A percentile compares a stretch with the other conserved stretches of the same genome.
phyloP scores from a whole-genome alignment of 2,329 filamentous ascomycete genomes.

The Penicillium expansum region DNA sequence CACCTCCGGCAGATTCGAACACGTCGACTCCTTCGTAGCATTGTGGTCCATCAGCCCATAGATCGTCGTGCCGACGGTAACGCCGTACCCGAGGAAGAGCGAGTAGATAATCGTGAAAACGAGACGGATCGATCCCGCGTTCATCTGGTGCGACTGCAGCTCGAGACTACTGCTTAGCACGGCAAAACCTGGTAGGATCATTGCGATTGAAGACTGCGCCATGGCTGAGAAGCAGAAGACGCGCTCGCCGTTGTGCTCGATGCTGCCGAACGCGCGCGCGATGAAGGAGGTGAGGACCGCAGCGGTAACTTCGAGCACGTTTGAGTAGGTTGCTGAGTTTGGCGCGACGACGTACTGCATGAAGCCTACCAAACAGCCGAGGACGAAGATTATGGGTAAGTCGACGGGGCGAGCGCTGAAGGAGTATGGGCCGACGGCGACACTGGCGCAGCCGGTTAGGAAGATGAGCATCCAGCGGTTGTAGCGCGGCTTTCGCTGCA shows the following conservation, averaged over 20 bases:
- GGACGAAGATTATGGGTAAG: slow-evolving; percentile 53
- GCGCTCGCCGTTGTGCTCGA: slow-evolving; percentile 38
- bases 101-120: slow-evolving; percentile 63
- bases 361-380: slow-evolving; percentile 69
- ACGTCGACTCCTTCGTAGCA: slow-evolving; percentile 50
- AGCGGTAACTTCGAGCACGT: slow-evolving; percentile 45
- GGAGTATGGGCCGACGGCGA: slow-evolving; percentile 72
- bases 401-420: slow-evolving; percentile 68
- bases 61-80: slow-evolving; percentile 62
- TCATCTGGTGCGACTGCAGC: slow-evolving; percentile 64
- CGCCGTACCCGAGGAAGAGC: slow-evolving; percentile 67
- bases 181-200: slow-evolving; percentile 66
- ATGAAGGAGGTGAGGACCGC: slow-evolving; percentile 65
- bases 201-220: slow-evolving; percentile 55
- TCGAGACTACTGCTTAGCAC: slow-evolving; percentile 60
- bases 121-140: slow-evolving; percentile 56
- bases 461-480: slow-evolving; percentile 54
- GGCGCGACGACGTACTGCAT: slow-evolving; percentile 73
- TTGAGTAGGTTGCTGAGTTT: slow-evolving; percentile 62
- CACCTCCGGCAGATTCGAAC: slow-evolving; percentile 44
- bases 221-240: slow-evolving; percentile 64
- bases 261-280: slow-evolving; percentile 64
- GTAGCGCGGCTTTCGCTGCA: slow-evolving; percentile 56
- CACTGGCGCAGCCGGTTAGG: slow-evolving; percentile 71
- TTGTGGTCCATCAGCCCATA: slow-evolving; percentile 58